Percentiles rank a stretch among this genome's conserved stretches.
phyloP scores from a whole-genome alignment of 768 basidiomycete species.

The Arthromyces matolae region DNA sequence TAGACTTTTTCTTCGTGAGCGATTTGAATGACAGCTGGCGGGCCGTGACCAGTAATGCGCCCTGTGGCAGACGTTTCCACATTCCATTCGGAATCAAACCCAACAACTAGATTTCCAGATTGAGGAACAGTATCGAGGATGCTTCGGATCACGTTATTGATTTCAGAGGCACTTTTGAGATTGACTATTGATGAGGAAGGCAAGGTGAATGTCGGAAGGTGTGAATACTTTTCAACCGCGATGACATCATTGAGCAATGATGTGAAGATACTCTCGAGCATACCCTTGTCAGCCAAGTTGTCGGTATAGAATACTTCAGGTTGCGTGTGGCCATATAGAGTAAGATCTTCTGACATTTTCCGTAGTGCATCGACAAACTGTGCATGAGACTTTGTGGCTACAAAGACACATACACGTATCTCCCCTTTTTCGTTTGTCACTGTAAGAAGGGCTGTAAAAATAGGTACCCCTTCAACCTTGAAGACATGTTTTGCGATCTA shows the following conservation, averaged over 20 bases:
- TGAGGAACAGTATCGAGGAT: conserved; percentile 15
- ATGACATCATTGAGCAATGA: conserved; percentile 9
- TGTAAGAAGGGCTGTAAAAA: neutral
- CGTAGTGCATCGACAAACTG: neutral
- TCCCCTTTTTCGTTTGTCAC: neutral
- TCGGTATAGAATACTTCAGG: neutral
- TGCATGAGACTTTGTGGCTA: neutral
- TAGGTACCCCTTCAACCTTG: conserved; percentile 21
- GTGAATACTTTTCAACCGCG: conserved; percentile 23
- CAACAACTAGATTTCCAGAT: conserved; percentile 13
- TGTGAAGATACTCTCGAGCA: neutral
- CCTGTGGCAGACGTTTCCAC: conserved; percentile 17
- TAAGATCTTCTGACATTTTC: neutral
- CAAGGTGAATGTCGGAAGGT: conserved; percentile 11
- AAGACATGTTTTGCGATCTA: conserved; percentile 23
- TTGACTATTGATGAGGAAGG: conserved; percentile 14
- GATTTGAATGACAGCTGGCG: conserved; percentile 9
- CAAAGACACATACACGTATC: neutral
- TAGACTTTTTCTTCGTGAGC: conserved; percentile 14
- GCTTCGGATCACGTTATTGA: conserved; percentile 15
- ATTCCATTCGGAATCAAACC: conserved; percentile 26
- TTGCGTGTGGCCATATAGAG: neutral
- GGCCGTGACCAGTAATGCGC: conserved; percentile 10
- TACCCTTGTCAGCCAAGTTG: neutral
- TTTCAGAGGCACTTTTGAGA: too few relatives aligned